Base-by-base conservation (phyloP, 106 monocot genomes). In the Acanthochlamys bracteata region DNA sequence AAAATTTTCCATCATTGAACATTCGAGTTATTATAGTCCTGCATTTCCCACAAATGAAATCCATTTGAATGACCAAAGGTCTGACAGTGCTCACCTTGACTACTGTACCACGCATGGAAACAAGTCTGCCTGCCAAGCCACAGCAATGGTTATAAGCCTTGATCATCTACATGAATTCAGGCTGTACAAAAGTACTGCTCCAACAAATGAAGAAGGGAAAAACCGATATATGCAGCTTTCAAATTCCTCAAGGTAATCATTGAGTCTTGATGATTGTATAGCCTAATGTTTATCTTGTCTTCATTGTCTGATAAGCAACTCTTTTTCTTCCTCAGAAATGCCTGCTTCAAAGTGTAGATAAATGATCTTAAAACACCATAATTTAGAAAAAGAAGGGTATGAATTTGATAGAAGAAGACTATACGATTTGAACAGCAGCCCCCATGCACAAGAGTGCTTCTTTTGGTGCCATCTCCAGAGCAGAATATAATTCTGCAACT, bases 151-250 rank as follows among this genome's bases (percentile, higher is more conserved):
- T 22, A 60, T 22, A 22, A 42, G 57, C 13, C 57, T 3, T 2
- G n/a, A n/a, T n/a, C n/a, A 25, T 27, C 59, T 6, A n/a, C 25
- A 46, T 62, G 33, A 55, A 7, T 20, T 15, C 25, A 63, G 20
- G n/a, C n/a, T n/a, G n/a, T n/a, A n/a, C n/a, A n/a, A n/a, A n/a
- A n/a, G n/a, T 60, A 49, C 7, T 42, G 11, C 45, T 8, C 45
- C 45, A 46, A 10, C 45, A 46, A 46, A 10, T 46, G 45, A 63
- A 47, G 60, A 25, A 20, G 66, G 60, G n/a, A 63, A 20, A 21
- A 61, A 98, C 96, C 88, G 73, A 98, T 98, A 80, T 81, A 92
- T 64, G 96, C 91, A 61, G 96, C 88, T 82, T 98, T 98, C 73
- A 98, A 75, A 65, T 81, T 91, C 73, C 83, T 91, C 66, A 98